Evolutionary conservation across 345 rosid genomes (phyloP), one percentile per base, ranked within the genome.

Genomic region (Populus pruinosa): DNA sequence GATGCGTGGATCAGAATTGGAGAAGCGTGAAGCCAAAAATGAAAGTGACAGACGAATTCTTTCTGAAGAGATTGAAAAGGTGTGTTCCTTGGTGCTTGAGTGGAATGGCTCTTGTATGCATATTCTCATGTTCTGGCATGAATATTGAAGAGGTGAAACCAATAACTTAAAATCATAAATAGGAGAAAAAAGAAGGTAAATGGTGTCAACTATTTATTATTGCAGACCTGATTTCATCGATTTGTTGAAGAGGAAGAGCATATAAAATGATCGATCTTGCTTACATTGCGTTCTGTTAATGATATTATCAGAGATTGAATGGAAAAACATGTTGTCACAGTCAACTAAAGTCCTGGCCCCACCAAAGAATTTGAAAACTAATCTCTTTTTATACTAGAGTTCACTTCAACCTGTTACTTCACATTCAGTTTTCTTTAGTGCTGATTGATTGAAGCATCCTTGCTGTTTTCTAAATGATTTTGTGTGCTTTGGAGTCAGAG

Each of bases 21-120:
- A 89, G 84, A 83, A 86, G 83, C 97, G 99, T 67, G 97, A 96
- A 84, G 92, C 95, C n/a, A 82, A 82, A 72, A 92, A 92, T 88
- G 97, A 94, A 84, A 90, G 39, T 82, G 97, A 89, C 72, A 91
- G 89, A 70, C 90, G 83, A 80, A 76, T 79, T 53, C 85, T 96
- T 55, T 82, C 85, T 5, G 89, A 88, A 82, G 99, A 91, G 85
- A 88, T 87, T 76, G 91, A 83, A 82, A 83, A 94, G 97, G 99
- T 92, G 85, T 14, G 16, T 33, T 69, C 9, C 53, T 25, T 43
- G 67, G 71, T 38, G 38, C 49, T 39, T n/a, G 14, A 41, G 38
- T 62, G 39, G 68, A 16, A 47, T 27, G 17, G 18, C 25, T 38
- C 17, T 62, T 41, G 13, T 6, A 21, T 23, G 62, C 38, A 70